Conservation (phyloP, 2,329 filamentous ascomycete species). For the Ophiosphaerella narmari region DNA sequence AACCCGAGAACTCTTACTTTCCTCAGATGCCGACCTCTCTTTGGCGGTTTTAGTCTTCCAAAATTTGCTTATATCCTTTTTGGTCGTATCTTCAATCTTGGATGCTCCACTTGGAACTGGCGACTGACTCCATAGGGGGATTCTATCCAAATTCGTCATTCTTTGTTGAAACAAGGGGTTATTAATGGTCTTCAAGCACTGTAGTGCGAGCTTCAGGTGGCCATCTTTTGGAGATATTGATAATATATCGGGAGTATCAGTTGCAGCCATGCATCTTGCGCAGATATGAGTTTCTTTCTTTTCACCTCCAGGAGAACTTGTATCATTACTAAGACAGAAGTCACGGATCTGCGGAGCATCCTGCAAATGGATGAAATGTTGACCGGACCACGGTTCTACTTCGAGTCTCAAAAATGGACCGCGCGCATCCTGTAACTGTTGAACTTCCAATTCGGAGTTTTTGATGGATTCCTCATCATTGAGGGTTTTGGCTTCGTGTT, state of each 20-base stretch:
- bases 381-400: not conserved
- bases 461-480: not conserved
- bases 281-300: not conserved
- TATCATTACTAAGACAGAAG: not conserved
- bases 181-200: not conserved
- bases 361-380: not conserved
- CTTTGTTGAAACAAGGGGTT: not conserved
- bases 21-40: not conserved
- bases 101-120: too few relatives aligned
- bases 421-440: not conserved
- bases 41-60: too few relatives aligned
- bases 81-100: too few relatives aligned
- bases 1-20: not conserved
- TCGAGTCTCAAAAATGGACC: not conserved
- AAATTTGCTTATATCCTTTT: too few relatives aligned
- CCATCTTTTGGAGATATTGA: not conserved
- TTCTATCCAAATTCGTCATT: not conserved
- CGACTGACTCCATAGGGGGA: not conserved
- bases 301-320: not conserved
- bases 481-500: not conserved
- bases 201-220: not conserved
- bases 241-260: not conserved
- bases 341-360: not conserved
- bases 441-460: not conserved
- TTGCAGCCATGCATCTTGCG: not conserved